Percentiles rank a stretch among this genome's conserved stretches.
phyloP scores from a whole-genome alignment of 331 rosid genomes.

The Rosa hybrid region DNA sequence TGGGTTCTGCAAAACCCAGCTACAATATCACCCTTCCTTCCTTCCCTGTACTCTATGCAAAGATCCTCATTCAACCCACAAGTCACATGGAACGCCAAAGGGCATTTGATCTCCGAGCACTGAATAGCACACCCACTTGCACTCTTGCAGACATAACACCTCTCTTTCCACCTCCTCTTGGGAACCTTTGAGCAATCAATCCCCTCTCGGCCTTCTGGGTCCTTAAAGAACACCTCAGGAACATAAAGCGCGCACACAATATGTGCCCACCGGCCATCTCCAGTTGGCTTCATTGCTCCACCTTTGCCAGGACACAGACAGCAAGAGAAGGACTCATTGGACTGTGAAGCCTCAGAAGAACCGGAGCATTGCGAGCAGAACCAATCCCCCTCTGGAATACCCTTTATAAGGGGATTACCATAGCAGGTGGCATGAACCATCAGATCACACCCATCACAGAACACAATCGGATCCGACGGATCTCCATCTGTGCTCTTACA shows the following conservation, averaged over 20 bases:
- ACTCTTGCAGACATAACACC: slow-evolving; percentile 60
- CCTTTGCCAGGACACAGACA: slow-evolving; percentile 59
- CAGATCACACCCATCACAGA: slow-evolving; percentile 84
- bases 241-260: slow-evolving; percentile 67
- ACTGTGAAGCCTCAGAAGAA: slow-evolving; percentile 1
- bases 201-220: slow-evolving; percentile 80
- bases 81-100: slow-evolving; percentile 69
- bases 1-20: slow-evolving; percentile 88
- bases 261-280: slow-evolving; percentile 64
- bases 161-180: slow-evolving; percentile 53
- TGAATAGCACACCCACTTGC: slow-evolving; percentile 59
- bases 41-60: slow-evolving; percentile 72
- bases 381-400: slow-evolving; percentile 80
- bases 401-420: slow-evolving; percentile 58
- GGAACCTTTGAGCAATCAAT: slow-evolving; percentile 75
- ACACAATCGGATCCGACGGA: slow-evolving; percentile 71
- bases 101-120: slow-evolving; percentile 73
- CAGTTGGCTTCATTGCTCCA: slow-evolving; percentile 70
- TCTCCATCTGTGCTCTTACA: slow-evolving; percentile 88
- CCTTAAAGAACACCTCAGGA: slow-evolving; percentile 75
- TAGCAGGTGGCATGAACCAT: slow-evolving; percentile 93
- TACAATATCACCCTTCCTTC: slow-evolving; percentile 66
- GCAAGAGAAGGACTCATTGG: slow-evolving; percentile 28
- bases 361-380: slow-evolving; percentile 59
- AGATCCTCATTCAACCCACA: slow-evolving; percentile 75